Evolutionary conservation across 371 early-diverging fungal species (phyloP).

Genomic region (Mucor piriformis): DNA sequence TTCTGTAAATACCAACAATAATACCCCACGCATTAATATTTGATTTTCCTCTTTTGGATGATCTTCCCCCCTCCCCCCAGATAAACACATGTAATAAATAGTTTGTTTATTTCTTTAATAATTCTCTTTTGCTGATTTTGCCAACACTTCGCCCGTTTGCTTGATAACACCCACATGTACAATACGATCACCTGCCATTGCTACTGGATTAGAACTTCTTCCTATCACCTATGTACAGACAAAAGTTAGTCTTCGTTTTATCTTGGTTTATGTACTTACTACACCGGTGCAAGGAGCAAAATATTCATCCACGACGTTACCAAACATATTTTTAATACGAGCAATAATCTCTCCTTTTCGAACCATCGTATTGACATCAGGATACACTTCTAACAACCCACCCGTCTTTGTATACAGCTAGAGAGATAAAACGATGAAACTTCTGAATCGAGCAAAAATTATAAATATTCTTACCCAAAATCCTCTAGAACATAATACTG

Average conservation of each 20-base stretch:
- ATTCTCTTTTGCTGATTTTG: slow-evolving; percentile 36
- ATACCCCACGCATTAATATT: not conserved
- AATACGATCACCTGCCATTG: slow-evolving; percentile 74
- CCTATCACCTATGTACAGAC: slow-evolving; percentile 31
- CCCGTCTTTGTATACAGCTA: slow-evolving; percentile 51
- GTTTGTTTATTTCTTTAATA: slow-evolving; percentile 16
- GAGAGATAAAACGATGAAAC: not conserved
- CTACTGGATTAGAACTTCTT: slow-evolving; percentile 64
- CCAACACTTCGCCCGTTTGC: slow-evolving; percentile 32
- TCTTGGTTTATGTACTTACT: slow-evolving; percentile 28
- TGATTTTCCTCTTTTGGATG: not conserved
- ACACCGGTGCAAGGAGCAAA: slow-evolving; percentile 79
- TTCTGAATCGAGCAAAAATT: no score
- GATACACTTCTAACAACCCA: slow-evolving; percentile 78
- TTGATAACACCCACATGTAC: slow-evolving; percentile 74
- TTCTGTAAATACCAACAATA: not conserved
- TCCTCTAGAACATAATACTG: slow-evolving; percentile 34
- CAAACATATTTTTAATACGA: slow-evolving; percentile 85
- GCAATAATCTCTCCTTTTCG: slow-evolving; percentile 84
- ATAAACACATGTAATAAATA: no score
- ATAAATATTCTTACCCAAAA: slow-evolving; percentile 31
- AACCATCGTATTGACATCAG: slow-evolving; percentile 80
- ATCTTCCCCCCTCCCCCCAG: not conserved
- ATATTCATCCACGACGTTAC: slow-evolving; percentile 81
- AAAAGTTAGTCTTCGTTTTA: not conserved